phyloP scores from a whole-genome alignment of 2,329 filamentous ascomycete species.

The Rutstroemia sp. region DNA sequence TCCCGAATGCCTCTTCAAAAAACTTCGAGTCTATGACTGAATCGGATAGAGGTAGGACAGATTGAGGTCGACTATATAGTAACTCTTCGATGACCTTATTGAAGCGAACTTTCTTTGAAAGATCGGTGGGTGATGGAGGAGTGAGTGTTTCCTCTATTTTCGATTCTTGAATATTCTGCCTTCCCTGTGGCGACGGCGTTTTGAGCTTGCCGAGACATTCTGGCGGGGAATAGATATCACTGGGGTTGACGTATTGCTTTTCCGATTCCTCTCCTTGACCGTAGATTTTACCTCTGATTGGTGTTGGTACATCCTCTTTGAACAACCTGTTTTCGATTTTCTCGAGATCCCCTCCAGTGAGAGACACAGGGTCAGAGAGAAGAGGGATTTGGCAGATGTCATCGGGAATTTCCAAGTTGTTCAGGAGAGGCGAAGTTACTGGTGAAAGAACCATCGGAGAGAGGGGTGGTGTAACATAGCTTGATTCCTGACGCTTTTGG shows the following conservation, averaged over 20 bases:
- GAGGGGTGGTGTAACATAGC: slow-evolving; percentile 26
- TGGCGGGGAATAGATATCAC: slow-evolving; percentile 45
- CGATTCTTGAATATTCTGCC: slow-evolving; percentile 12
- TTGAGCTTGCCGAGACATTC: slow-evolving; percentile 10
- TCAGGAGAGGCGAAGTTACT: slow-evolving; percentile 16
- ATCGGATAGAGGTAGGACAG: neutral
- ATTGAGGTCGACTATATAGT: slow-evolving; percentile 8
- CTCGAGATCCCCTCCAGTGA: slow-evolving; percentile 21
- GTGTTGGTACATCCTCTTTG: slow-evolving; percentile 23
- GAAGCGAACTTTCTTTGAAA: slow-evolving; percentile 22
- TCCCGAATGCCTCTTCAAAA: slow-evolving; percentile 23
- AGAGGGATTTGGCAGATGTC: slow-evolving; percentile 18
- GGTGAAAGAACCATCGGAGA: slow-evolving; percentile 15
- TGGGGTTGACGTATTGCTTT: slow-evolving; percentile 54
- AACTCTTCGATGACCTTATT: slow-evolving; percentile 22
- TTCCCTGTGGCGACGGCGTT: slow-evolving; percentile 6
- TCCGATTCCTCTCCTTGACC: neutral
- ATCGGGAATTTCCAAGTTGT: slow-evolving; percentile 15
- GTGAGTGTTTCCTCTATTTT: slow-evolving; percentile 28
- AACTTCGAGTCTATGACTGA: slow-evolving; percentile 12
- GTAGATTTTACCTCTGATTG: slow-evolving; percentile 6
- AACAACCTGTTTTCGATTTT: slow-evolving; percentile 24
- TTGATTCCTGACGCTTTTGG: slow-evolving; percentile 13
- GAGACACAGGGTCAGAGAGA: slow-evolving; percentile 19
- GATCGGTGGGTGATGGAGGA: slow-evolving; percentile 14